Percentiles rank a stretch among this genome's conserved stretches.
Conservation (phyloP, 805 yeast species). For the Jamesozyma gamospora region DNA sequence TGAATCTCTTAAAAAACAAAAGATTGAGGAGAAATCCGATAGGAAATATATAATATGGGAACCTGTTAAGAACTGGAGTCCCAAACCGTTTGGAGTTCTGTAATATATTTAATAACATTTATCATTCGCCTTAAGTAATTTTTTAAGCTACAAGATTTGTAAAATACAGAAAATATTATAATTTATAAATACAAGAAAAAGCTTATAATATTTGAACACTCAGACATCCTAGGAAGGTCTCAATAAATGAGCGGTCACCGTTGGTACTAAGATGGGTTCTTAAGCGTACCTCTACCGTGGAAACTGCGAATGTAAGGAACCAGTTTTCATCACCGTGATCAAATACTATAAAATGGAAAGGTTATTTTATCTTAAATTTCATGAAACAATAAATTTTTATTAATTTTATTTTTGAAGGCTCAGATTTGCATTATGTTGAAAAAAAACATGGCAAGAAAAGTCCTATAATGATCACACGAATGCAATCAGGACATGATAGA, state of each 20-base stretch:
- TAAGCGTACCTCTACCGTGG: slow-evolving; percentile 81
- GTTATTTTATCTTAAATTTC: not conserved
- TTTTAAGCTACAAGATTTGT: no score
- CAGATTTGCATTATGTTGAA: slow-evolving; percentile 24
- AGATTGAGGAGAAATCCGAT: not conserved
- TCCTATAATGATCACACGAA: slow-evolving; percentile 20
- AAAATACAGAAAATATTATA: no score
- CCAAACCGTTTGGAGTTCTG: slow-evolving; percentile 45
- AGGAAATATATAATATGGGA: slow-evolving; percentile 4
- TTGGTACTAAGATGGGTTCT: slow-evolving; percentile 67
- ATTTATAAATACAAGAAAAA: no score
- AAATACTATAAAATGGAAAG: no score
- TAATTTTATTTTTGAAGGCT: slow-evolving; percentile 15
- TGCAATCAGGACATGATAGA: slow-evolving; percentile 26
- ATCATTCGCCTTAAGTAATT: no score
- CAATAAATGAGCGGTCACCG: slow-evolving; percentile 69
- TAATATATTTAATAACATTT: slow-evolving; percentile 11
- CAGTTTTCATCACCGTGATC: slow-evolving; percentile 62
- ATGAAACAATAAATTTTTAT: not conserved
- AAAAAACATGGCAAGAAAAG: slow-evolving; percentile 67
- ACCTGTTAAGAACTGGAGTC: slow-evolving; percentile 33
- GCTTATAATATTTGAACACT: slow-evolving; percentile 28
- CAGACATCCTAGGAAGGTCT: slow-evolving; percentile 94
- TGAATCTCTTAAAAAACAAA: not conserved
- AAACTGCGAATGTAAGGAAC: slow-evolving; percentile 82